These are phyloP conservation scores for Erythrobasidium hasegawianum DNA, from an alignment of 1,284 basidiomycete genomes.

Conservation along the genomic window DNA sequence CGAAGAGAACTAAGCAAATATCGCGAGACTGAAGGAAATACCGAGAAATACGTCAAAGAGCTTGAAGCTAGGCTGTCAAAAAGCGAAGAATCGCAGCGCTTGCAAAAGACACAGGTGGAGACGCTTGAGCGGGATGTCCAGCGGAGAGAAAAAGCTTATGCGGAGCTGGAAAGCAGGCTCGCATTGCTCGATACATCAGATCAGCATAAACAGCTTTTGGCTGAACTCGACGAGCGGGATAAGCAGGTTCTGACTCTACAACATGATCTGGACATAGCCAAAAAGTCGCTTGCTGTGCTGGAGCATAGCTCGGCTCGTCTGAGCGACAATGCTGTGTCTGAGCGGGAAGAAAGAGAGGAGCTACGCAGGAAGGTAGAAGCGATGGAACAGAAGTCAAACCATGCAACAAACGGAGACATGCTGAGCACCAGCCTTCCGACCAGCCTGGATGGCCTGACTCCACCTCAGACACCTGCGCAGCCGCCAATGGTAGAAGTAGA, in stretches of 20 bases:
- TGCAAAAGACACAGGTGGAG: conserved; percentile 67
- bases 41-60: conserved; percentile 77
- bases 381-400: conserved; percentile 23
- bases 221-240: conserved; percentile 77
- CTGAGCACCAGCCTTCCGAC: background rate
- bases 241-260: conserved; percentile 69
- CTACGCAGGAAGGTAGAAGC: conserved; percentile 36
- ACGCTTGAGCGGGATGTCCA: conserved; percentile 72
- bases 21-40: conserved; percentile 69
- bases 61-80: conserved; percentile 76
- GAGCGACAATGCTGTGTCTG: conserved; percentile 45
- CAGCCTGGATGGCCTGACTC: conserved; percentile 25
- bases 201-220: conserved; percentile 55
- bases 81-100: conserved; percentile 69
- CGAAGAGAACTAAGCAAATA: conserved; percentile 74
- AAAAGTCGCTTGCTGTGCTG: conserved; percentile 63
- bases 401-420: conserved; percentile 3
- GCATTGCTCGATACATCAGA: conserved; percentile 63
- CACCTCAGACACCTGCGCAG: conserved; percentile 33
- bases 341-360: conserved; percentile 36
- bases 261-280: conserved; percentile 68
- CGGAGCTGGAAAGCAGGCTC: conserved; percentile 67
- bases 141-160: conserved; percentile 62
- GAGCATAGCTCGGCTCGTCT: conserved; percentile 63
- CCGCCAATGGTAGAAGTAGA: background rate